Evolutionary conservation across 2,329 filamentous ascomycete genomes (phyloP), one percentile per base, ranked within the genome.

Genomic region (Ceratocystis colombiana): DNA sequence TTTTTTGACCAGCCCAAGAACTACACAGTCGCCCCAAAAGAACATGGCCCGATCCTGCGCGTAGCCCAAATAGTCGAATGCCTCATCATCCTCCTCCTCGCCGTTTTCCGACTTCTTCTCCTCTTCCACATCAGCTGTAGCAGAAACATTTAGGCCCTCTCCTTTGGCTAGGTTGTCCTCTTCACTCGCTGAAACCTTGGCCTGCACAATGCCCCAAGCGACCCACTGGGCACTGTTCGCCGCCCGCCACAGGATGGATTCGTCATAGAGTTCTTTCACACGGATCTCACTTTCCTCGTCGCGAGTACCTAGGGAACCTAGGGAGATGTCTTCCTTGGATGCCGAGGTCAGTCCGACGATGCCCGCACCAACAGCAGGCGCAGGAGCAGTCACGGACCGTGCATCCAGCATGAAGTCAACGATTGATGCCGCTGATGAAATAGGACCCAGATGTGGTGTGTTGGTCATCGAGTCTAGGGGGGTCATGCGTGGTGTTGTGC

Each of bases 131-230:
- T 22, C 10, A 53, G 20, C 48, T 2, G 22, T 22, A 5, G 0
- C 17, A 20, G 48, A 4, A 50, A 25, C 25, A 53, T 15, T 15
- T 12, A 41, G 12, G 3, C 12, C 48, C 22, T 59, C 55, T 37
- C 15, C 30, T 20, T 37, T 30, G 10, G 28, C 25, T 71, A 71
- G 72, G 28, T 62, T 70, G 22, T 64, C 70, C 8, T 66, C 70
- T 0, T 62, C 71, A 5, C 62, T 75, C 66, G 76, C 75, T 64
- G 69, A 65, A 1, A 96, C 81, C 73, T 94, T 92, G 61, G 94
- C 93, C 76, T 99, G 94, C 64, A 99, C 88, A 69, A 97, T 90
- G 28, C 94, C 94, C 94, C 94, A 99, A 1, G 91, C 89, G 28
- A 95, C 84, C 94, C 94, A 99, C 76, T 89, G 85, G 1, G 90